Base-by-base conservation (phyloP, 805 yeast species). In the Ogataea kodamae region DNA sequence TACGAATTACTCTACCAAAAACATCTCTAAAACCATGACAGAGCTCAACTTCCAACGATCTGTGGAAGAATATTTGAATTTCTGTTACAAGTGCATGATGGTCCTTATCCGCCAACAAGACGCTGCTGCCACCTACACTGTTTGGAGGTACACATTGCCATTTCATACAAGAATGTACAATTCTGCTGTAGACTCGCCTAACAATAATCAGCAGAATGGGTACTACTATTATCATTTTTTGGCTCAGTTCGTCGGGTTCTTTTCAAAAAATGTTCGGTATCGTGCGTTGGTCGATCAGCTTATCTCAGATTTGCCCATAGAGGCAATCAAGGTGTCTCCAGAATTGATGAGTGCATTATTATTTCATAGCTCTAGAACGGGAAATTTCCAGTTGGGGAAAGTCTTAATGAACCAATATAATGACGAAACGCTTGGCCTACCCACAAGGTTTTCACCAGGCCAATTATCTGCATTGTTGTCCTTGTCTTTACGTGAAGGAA, bases 251-350 rank as follows among this genome's bases (percentile, higher is more conserved):
- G 46, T 62, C 7, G 32, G 44, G 8, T 32, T 40, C 5, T 58
- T 61, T 22, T 54, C 63, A 9, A 57, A 53, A 32, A 54, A 49
- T 22, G 44, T 37, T 28, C 41, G 64, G 28, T 61, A 57, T 28
- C 40, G 50, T 9, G 12, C 18, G 3, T 25, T 58, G 17, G 55
- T 61, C 5, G 37, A 42, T 8, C 45, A 49, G 5, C 15, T 62
- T 10, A 48, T 62, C 3, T 37, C 41, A 16, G 45, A 52, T 22
- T 34, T 62, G n/a, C 66, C 67, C 1, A 43, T 61, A 16, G 54
- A 56, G 17, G 55, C 64, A 1, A 55, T 61, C 17, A 47, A 48
- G 21, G 45, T 56, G 3, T 51, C 56, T 16, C 65, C 67, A 1
- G 45, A 45, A 12, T 43, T 62, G 24, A 58, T 61, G 65, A 42